Conservation (phyloP, 768 basidiomycete genomes). For the Pholiota molesta region DNA sequence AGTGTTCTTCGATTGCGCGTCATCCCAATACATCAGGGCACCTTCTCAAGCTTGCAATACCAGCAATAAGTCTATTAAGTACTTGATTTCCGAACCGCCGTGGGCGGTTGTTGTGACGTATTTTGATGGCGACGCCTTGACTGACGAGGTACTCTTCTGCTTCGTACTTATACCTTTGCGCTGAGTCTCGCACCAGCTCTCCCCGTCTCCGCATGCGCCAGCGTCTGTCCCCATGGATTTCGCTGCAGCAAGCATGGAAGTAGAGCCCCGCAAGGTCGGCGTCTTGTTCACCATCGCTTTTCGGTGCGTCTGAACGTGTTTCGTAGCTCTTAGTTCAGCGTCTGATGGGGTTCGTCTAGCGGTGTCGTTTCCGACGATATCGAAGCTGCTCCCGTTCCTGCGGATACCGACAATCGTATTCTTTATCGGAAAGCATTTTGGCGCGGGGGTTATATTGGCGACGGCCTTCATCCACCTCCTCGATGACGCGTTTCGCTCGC, state of each 20-base stretch:
- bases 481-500: conserved; percentile 71
- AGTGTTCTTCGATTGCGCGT: too few species aligned
- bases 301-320: conserved; percentile 46
- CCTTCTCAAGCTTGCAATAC: too few species aligned
- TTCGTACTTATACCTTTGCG: too few species aligned
- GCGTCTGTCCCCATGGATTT: background rate
- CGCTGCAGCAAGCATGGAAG: background rate
- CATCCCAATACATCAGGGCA: too few species aligned
- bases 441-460: conserved; percentile 82
- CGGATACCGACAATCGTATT: conserved; percentile 71
- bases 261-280: conserved; percentile 19
- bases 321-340: conserved; percentile 2
- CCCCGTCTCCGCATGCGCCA: background rate
- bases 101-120: too few species aligned
- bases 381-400: conserved; percentile 53
- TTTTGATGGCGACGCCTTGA: too few species aligned
- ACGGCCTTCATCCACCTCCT: conserved; percentile 84
- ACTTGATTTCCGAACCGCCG: too few species aligned
- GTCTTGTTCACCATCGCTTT: conserved; percentile 63
- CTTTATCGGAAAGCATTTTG: conserved; percentile 88
- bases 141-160: too few species aligned
- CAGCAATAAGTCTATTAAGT: too few species aligned
- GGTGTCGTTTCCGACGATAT: conserved; percentile 73
- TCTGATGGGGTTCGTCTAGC: conserved; percentile 37
- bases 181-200: too few species aligned